Evolutionary conservation across 352 stramenopile species (phyloP), one percentile per base, ranked within the genome.

Genomic region (Thraustochytrium sp.): DNA sequence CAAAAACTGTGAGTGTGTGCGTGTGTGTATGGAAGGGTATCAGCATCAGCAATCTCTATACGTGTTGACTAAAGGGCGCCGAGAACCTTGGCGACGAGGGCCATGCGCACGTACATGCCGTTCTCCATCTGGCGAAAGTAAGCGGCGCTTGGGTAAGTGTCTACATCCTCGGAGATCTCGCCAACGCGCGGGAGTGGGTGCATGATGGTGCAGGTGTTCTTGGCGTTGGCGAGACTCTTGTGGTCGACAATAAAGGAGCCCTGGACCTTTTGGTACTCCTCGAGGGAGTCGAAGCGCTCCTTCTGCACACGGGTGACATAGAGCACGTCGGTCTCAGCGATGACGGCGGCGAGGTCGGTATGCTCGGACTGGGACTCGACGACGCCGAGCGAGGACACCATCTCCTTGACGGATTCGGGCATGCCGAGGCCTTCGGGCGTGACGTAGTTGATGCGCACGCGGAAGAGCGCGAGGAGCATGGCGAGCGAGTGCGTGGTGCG

Each of bases 21-120:
- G n/a, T n/a, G n/a, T n/a, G n/a, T n/a, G n/a, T n/a, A n/a, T n/a
- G n/a, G n/a, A n/a, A n/a, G n/a, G n/a, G n/a, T n/a, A n/a, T n/a
- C n/a, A n/a, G n/a, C n/a, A n/a, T n/a, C n/a, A n/a, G n/a, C n/a
- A n/a, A n/a, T n/a, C n/a, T n/a, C n/a, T n/a, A n/a, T n/a, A n/a
- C n/a, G n/a, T 31, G 51, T 34, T 59, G 2, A 13, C 63, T 75
- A 80, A 16, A 80, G 49, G 13, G 53, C 68, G 3, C 68, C 68
- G 42, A 80, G 68, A 11, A 80, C 68, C 53, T 80, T 80, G 48
- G 68, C 68, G 42, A 80, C 63, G 53, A 99, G 87, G 56, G 97
- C 97, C 96, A 99, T 99, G 86, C 97, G 93, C 82, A 98, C 94
- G 88, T 96, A 99, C 95, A 99, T 99, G 77, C 97, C 97, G 90